A percentile compares a stretch with the other conserved stretches of the same genome.
Evolutionary conservation across 2,329 filamentous ascomycete genomes (phyloP).

Genomic region (Xylariaceae sp.): DNA sequence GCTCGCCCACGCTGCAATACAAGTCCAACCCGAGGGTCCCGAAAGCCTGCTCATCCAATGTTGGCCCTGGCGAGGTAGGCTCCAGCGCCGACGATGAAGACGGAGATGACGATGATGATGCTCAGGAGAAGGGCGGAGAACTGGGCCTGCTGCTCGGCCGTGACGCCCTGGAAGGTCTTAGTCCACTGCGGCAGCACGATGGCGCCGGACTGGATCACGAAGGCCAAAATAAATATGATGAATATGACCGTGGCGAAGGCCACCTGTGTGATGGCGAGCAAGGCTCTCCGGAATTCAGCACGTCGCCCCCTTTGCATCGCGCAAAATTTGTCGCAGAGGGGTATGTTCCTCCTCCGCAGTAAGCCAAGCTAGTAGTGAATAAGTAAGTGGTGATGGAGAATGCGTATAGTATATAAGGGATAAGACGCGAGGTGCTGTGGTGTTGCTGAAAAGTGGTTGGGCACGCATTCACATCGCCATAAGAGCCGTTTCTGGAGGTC

Average conservation of each 20-base stretch:
- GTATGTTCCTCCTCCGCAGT: not conserved
- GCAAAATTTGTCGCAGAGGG: not conserved
- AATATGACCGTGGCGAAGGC: slow-evolving; percentile 18
- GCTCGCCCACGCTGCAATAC: not conserved
- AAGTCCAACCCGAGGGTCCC: not conserved
- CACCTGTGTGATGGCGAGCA: slow-evolving; percentile 14
- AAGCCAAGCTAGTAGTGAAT: not conserved
- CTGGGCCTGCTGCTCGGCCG: slow-evolving; percentile 4
- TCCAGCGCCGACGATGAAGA: slow-evolving; percentile 12
- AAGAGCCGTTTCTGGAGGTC: not conserved
- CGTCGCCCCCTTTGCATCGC: slow-evolving; percentile 15
- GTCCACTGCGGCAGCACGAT: slow-evolving; percentile 18
- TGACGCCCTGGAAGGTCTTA: slow-evolving; percentile 20
- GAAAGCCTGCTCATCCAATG: not conserved
- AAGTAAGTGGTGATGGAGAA: not conserved
- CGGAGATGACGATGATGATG: slow-evolving; percentile 14
- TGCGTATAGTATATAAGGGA: not conserved
- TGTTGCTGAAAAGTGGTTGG: not conserved
- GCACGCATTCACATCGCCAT: not conserved
- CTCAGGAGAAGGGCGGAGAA: slow-evolving; percentile 14
- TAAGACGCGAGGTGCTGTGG: not conserved
- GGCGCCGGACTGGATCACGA: slow-evolving; percentile 15
- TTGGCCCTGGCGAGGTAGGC: slow-evolving; percentile 9
- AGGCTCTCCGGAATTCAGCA: slow-evolving; percentile 15
- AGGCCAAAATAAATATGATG: slow-evolving; percentile 19